Evolutionary conservation across 805 yeast species (phyloP), one percentile per base, ranked within the genome.

Genomic region (Candida tammaniensis): DNA sequence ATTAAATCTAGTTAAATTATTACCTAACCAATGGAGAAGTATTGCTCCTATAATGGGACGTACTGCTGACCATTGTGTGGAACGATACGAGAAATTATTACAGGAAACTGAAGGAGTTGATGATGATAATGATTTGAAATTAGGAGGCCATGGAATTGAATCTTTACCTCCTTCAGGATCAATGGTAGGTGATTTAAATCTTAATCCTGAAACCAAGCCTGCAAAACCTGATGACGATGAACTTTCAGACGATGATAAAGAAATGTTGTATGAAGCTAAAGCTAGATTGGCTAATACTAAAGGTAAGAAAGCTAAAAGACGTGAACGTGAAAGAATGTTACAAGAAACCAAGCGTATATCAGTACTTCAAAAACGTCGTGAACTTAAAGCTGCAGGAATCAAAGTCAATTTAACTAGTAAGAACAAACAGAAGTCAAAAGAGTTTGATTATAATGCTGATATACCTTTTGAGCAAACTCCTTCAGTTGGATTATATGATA

Each of bases 21-120:
- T 89, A 46, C 97, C 98, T 1, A 87, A 89, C 42, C 97, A 89
- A 59, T 91, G 98, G 98, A 74, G 95, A 29, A 78, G 93, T 1
- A 85, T 93, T n/a, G 83, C 95, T 1, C 76, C 85, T 5, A 56
- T 80, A 7, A 64, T 89, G 55, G 88, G 89, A 0, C 66, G 97
- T 39, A 86, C 97, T 0, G 91, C 96, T 0, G 80, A 86, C 10
- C 84, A 83, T 39, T 86, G 95, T 57, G 76, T 86, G 7, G 95
- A 87, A 44, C 64, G 97, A 36, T 91, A 87, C 53, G 94, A 86
- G 52, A 70, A 67, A 43, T 64, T 88, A 14, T 54, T 88, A 12
- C 81, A 77, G 32, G 54, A 34, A 18, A 52, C 47, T 12, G 43
- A 20, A 3, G 44, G 29, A 13, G 51, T 44, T n/a, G 46, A 38